Evolutionary conservation across 2,329 filamentous ascomycete genomes (phyloP).

Genomic region (Sarocladium kiliense): DNA sequence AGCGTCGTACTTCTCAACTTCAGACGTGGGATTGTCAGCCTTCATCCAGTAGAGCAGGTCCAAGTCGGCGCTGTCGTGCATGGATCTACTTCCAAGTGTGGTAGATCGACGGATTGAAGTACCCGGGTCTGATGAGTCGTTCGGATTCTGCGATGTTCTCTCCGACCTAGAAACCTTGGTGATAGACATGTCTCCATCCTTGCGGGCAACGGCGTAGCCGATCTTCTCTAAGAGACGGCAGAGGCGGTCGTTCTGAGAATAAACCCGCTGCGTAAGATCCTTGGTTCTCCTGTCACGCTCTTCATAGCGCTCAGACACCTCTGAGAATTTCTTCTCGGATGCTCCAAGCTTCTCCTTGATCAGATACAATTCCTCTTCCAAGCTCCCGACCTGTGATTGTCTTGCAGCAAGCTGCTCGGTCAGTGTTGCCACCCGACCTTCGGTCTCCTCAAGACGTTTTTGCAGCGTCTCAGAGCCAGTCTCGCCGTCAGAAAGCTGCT

Average conservation of each 20-base stretch:
- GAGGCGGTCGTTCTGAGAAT: slow-evolving; percentile 79
- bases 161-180: slow-evolving; percentile 64
- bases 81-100: slow-evolving; percentile 46
- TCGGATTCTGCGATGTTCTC: slow-evolving; percentile 47
- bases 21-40: slow-evolving; percentile 52
- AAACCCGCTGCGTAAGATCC: slow-evolving; percentile 79
- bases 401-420: slow-evolving; percentile 67
- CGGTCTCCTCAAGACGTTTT: slow-evolving; percentile 69
- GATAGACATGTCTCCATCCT: slow-evolving; percentile 67
- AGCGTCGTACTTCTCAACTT: slow-evolving; percentile 67
- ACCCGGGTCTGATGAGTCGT: slow-evolving; percentile 53
- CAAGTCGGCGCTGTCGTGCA: slow-evolving; percentile 60
- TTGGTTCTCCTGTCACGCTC: slow-evolving; percentile 68
- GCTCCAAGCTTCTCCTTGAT: slow-evolving; percentile 60
- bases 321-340: slow-evolving; percentile 46
- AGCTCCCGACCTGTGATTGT: slow-evolving; percentile 68
- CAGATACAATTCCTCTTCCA: slow-evolving; percentile 70
- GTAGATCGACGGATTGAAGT: slow-evolving; percentile 50
- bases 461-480: slow-evolving; percentile 76
- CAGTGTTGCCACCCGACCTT: slow-evolving; percentile 62
- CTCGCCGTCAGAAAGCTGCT: slow-evolving; percentile 74
- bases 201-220: slow-evolving; percentile 74
- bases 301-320: slow-evolving; percentile 55
- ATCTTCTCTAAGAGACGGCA: slow-evolving; percentile 78
- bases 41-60: slow-evolving; percentile 80